Conservation (phyloP, 257 asterid species). For the Salvia miltiorrhiza region DNA sequence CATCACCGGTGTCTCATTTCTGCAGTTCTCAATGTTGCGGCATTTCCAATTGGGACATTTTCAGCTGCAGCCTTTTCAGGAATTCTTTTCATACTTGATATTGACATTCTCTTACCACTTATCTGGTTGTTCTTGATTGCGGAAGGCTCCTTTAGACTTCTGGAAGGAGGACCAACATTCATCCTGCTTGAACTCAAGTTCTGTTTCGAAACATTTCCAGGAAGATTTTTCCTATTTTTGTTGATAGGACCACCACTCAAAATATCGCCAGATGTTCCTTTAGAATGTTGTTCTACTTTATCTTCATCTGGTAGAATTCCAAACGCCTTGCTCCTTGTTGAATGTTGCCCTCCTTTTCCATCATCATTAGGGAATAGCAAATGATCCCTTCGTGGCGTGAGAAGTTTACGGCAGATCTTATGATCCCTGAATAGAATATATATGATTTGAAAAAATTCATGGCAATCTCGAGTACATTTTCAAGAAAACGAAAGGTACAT, state of each 20-base stretch:
- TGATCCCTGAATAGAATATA: constrained; percentile 52
- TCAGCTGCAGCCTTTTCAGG: constrained; percentile 14
- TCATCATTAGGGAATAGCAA: constrained; percentile 47
- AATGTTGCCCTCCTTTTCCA: constrained; percentile 25
- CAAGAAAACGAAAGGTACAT: constrained; percentile 25
- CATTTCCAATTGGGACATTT: constrained; percentile 24
- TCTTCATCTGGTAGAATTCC: constrained; percentile 35
- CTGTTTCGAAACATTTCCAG: constrained; percentile 16
- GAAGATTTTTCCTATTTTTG: constrained; percentile 19
- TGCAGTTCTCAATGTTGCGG: constrained; percentile 23
- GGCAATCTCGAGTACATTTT: constrained; percentile 3
- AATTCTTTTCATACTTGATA: constrained; percentile 15
- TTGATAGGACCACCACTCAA: constrained; percentile 23
- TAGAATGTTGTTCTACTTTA: constrained; percentile 20
- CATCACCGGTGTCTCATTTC: constrained; percentile 47
- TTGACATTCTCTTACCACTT: constrained; percentile 20
- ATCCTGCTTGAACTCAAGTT: constrained; percentile 20
- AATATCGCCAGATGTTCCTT: constrained; percentile 13
- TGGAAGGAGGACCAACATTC: constrained; percentile 19
- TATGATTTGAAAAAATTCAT: constrained; percentile 1
- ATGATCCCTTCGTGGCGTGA: constrained; percentile 71
- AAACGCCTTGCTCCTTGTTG: constrained; percentile 41
- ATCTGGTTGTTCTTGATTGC: constrained; percentile 21
- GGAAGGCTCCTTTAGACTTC: constrained; percentile 31
- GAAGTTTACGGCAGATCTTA: constrained; percentile 36